Evolutionary conservation across 768 basidiomycete genomes (phyloP).

Genomic region (Rickenella mellea): DNA sequence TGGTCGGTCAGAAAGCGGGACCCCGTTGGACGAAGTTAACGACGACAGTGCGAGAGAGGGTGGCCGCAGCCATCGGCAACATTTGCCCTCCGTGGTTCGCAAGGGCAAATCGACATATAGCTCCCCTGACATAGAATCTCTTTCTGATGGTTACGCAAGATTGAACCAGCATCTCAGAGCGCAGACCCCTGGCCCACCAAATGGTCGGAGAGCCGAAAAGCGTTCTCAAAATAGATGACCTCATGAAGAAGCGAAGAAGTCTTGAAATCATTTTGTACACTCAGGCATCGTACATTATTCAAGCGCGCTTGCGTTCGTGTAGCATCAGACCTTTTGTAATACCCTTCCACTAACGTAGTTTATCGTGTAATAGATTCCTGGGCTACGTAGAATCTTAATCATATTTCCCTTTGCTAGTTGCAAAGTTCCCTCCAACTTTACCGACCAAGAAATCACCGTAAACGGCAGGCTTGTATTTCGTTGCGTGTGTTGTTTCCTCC

Average conservation of each 20-base stretch:
- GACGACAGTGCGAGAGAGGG: not conserved
- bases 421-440: conserved; percentile 74
- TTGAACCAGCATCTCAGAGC: not conserved
- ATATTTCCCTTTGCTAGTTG: too few species aligned
- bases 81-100: too few species aligned
- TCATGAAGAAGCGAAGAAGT: too few species aligned
- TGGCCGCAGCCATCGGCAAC: not conserved
- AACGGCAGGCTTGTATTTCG: conserved; percentile 35
- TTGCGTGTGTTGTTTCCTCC: not conserved
- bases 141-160: not conserved
- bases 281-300: too few species aligned
- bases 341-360: too few species aligned
- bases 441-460: conserved; percentile 73
- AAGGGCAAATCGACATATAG: not conserved
- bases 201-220: too few species aligned
- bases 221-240: not conserved
- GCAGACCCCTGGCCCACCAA: not conserved
- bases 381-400: too few species aligned
- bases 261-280: too few species aligned
- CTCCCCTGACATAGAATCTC: not conserved
- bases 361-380: too few species aligned
- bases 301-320: too few species aligned
- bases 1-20: too few species aligned
- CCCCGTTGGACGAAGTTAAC: not conserved
- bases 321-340: too few species aligned